Evolutionary conservation across 192 early-diverging fungal species (phyloP), one percentile per base, ranked within the genome.

Genomic region (Chytriomyces hyalinus): DNA sequence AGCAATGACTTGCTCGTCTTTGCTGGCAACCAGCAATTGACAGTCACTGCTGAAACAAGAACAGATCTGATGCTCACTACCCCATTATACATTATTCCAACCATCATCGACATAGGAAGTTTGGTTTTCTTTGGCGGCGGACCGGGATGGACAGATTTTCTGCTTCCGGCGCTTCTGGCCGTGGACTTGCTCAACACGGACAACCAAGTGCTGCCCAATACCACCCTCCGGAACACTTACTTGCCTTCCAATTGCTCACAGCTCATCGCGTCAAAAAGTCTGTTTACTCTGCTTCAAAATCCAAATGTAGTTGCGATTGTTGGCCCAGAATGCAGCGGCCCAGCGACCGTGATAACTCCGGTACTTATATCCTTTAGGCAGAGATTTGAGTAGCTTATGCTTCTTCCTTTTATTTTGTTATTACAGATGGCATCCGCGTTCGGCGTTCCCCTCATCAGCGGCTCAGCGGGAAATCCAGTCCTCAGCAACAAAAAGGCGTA

Each of bases 1-100:
- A 5, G 11, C 15, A 17, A 36, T 36, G 36, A 36, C 4, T 36
- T 36, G 78, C 65, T 92, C 90, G 91, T 92, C 92, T 67, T 91
- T 91, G 51, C 24, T 11, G 66, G 66, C 8, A 67, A 20, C 44
- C 66, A 67, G 45, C 36, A 20, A 11, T n/a, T 67, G 17, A 15
- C 66, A 15, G 66, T 67, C 4, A 45, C 36, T 6, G 10, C 20
- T 67, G 11, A 67, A 4, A 11, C 9, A 0, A 26, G 66, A 3
- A 46, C 15, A 43, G 11, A 46, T 47, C 44, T 36, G 1, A 36
- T 36, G 36, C 44, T 67, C 4, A 48, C 46, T 5, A 46, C 24
- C 1, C 3, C 36, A 47, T 6, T 44, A 1, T 67, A 67, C 13
- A 13, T 67, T 15, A 48, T 67, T n/a, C 66, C 66, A 5, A 15